A percentile compares a stretch with the other conserved stretches of the same genome.
phyloP scores from a whole-genome alignment of 2,329 filamentous ascomycete genomes.

The Pseudogymnoascus sp. region DNA sequence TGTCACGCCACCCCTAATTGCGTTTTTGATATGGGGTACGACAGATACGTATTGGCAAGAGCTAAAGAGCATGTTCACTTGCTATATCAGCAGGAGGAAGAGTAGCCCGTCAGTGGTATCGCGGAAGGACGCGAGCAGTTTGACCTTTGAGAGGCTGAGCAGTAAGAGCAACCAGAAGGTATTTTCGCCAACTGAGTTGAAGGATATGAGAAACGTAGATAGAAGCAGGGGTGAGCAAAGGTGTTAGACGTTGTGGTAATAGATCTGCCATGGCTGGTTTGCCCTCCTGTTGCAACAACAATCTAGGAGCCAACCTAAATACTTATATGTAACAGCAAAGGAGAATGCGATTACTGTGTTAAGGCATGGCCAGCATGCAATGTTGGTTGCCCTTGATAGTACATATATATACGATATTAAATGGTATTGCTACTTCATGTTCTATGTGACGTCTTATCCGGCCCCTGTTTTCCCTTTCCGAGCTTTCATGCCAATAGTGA shows the following conservation, averaged over 20 bases:
- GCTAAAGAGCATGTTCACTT: not conserved
- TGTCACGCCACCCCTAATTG: conserved; percentile 11
- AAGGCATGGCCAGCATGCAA: not conserved
- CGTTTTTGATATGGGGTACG: conserved; percentile 12
- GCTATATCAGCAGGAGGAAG: not conserved
- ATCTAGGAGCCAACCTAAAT: not conserved
- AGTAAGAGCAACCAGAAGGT: not conserved
- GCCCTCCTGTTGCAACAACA: not conserved
- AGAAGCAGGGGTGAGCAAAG: not conserved
- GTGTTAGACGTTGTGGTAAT: not conserved
- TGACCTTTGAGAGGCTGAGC: not conserved
- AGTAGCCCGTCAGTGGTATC: not conserved
- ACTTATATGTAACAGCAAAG: not conserved
- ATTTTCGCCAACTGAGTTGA: not conserved
- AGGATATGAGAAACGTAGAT: not conserved
- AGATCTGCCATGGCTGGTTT: not conserved
- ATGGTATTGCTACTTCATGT: not conserved
- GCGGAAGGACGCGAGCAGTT: not conserved
- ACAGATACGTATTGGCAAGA: conserved; percentile 8
- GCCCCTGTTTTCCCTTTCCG: conserved; percentile 12
- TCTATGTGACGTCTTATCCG: not conserved
- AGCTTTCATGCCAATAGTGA: conserved; percentile 34
- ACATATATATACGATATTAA: not conserved
- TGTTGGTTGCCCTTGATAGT: not conserved
- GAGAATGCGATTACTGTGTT: not conserved